A percentile compares a stretch with the other conserved stretches of the same genome.
These are phyloP conservation scores for Talaromyces albobiverticillius DNA, from an alignment of 2,329 filamentous ascomycete species.

Conservation along the genomic window DNA sequence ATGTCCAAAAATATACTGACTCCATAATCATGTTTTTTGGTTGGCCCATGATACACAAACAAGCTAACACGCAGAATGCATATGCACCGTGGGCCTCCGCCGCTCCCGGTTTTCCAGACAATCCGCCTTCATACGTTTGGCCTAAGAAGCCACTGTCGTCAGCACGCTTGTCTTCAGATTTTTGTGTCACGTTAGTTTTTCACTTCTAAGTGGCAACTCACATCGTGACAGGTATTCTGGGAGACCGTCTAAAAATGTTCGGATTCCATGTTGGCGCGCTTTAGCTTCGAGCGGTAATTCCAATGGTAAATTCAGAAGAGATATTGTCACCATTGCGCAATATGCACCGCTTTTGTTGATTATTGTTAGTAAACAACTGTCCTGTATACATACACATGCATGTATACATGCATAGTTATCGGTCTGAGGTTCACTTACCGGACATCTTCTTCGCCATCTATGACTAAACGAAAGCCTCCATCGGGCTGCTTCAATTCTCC, in stretches of 20 bases:
- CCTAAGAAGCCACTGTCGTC: slow-evolving; percentile 47
- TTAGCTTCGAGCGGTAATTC: slow-evolving; percentile 72
- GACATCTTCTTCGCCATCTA: slow-evolving; percentile 88
- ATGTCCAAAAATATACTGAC: slow-evolving; percentile 48
- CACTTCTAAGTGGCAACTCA: slow-evolving; percentile 34
- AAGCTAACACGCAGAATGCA: slow-evolving; percentile 89
- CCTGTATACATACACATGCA: background rate
- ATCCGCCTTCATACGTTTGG: slow-evolving; percentile 93
- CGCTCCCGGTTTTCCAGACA: slow-evolving; percentile 72
- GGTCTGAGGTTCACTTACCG: slow-evolving; percentile 53
- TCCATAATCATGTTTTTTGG: slow-evolving; percentile 71
- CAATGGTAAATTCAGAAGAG: slow-evolving; percentile 77
- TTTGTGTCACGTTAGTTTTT: background rate
- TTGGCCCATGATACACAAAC: slow-evolving; percentile 78
- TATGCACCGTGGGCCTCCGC: slow-evolving; percentile 96
- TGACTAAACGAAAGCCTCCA: slow-evolving; percentile 84
- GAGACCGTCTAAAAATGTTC: slow-evolving; percentile 68
- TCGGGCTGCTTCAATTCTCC: slow-evolving; percentile 79
- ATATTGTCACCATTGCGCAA: slow-evolving; percentile 81
- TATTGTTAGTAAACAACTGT: background rate
- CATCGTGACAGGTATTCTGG: slow-evolving; percentile 78
- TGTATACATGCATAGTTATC: too few species aligned
- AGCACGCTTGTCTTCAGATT: background rate
- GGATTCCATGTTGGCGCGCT: slow-evolving; percentile 60
- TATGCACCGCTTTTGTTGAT: slow-evolving; percentile 69